Base-by-base conservation (phyloP, 768 basidiomycete genomes). In the Leucogyrophana mollusca region DNA sequence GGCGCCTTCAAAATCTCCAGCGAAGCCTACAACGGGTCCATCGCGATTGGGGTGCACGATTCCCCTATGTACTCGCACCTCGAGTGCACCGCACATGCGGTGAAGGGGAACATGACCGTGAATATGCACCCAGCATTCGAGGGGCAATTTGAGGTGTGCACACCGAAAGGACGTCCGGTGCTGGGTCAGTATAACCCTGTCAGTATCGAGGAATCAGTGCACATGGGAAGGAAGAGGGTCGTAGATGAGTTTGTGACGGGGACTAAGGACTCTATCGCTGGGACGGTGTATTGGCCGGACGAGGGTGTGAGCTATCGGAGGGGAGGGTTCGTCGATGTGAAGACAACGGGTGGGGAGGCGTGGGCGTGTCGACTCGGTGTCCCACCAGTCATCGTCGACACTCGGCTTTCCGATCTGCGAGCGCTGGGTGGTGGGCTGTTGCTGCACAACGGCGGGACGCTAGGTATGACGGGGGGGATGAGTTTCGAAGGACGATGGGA, bases 101-200 rank as follows among this genome's bases (percentile, higher is more conserved):
- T 58, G 2, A 65, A 69, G 9, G 49, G 59, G 5, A 47, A 16
- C 1, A 57, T 65, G 9, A 43, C 50, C 13, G 56, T 66, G 0
- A 40, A 45, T 27, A 61, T 75, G 4, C 65, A 69, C 39, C 42
- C 54, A 20, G 66, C 70, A 3, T 78, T 65, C 49, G 77, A 78
- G 46, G 76, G 77, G 24, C 45, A 40, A 6, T 74, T 73, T 57
- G 49, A 47, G n/a, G 43, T 71, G 24, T 38, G 41, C 23, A 66
- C 65, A 1, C 40, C 63, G 22, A 30, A 30, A 7, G 6, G 7
- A 30, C 27, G 13, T 13, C 7, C 27, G 27, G 6, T 13, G 13
- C 7, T 30, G 27, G 27, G 13, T 6, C n/a, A n/a, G n/a, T n/a
- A n/a, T n/a, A n/a, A n/a, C n/a, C 27, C 18, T 20, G 25, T 23